Base-by-base conservation (phyloP, 495 filamentous ascomycete genomes). In the Letharia columbiana region DNA sequence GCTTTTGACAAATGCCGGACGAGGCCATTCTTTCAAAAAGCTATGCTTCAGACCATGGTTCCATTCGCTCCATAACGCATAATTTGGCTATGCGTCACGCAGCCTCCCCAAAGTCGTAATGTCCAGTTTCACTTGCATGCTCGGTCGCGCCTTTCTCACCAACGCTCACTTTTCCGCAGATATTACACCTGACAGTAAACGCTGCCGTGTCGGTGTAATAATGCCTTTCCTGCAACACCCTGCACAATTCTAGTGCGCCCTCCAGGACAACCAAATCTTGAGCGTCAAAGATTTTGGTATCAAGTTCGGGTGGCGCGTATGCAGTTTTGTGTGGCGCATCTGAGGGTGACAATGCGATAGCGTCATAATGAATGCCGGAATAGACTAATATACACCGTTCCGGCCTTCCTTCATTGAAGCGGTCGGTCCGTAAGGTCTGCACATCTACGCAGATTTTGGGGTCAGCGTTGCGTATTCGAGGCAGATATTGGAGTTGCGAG, bases 301-400 rank as follows among this genome's bases (percentile, higher is more conserved):
- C 94, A 62, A 86, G 83, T 31, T 91, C 85, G 7, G 90, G 80
- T 13, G 85, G 81, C 17, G 82, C 77, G 66, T 84, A 79, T 13
- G 87, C 78, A 66, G 80, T 80, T 54, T 76, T 79, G 61, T 81
- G 79, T 11, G 83, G 82, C 33, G 84, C 81, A 66, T 85, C 83
- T 18, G 82, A 84, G 2, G 88, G 87, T 13, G 82, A 84, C 70
- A 95, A 81, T 0, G 89, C 90, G 61, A 97, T 85, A n/a, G 89
- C 86, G 74, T 98, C 94, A 74, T 98, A 98, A 72, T 98, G 94
- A 62, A 98, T 93, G 47, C 47, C 92, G 0, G 89, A 92, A 75
- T 97, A 98, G 3, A 97, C 86, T 40, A 98, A 78, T 47, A 98
- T 86, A 75, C 91, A 91, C 40, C 92, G 79, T 28, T 80, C 83